Conservation (phyloP, 306 rosid species). For the Lotus japonicus region DNA sequence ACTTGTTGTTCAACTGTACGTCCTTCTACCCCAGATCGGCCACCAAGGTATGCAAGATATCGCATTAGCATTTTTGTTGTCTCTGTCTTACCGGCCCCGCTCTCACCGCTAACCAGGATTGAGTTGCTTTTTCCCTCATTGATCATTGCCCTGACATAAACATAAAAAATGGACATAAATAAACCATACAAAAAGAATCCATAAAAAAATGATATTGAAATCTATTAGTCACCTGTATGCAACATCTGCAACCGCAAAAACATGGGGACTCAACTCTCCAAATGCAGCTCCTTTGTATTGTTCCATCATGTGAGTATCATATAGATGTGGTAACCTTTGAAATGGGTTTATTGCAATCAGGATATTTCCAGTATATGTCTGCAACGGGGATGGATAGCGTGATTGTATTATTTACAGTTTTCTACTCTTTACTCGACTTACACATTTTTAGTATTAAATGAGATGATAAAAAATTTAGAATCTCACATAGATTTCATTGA, state of each 20-base stretch:
- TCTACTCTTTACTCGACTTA: constrained; percentile 10
- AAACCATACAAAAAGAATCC: constrained; percentile 1
- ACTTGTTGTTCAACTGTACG: constrained; percentile 99
- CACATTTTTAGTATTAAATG: constrained; percentile 9
- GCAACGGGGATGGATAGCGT: constrained; percentile 34
- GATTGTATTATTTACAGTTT: constrained; percentile 17
- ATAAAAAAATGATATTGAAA: background rate
- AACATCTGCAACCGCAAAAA: constrained; percentile 98
- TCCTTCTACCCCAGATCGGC: constrained; percentile 99
- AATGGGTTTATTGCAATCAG: constrained; percentile 97
- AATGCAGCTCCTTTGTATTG: constrained; percentile 95
- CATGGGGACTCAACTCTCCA: constrained; percentile 99
- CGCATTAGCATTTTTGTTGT: constrained; percentile 99
- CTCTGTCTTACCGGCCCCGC: constrained; percentile 99
- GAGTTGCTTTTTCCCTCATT: constrained; percentile 99
- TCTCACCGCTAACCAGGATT: constrained; percentile 97
- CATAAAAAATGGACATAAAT: constrained; percentile 22
- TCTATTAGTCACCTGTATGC: constrained; percentile 72
- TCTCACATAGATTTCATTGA: constrained; percentile 95
- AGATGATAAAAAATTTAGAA: constrained; percentile 6
- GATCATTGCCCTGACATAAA: constrained; percentile 77
- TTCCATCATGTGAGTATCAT: constrained; percentile 98
- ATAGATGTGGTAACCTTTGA: constrained; percentile 95
- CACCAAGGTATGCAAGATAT: constrained; percentile 97
- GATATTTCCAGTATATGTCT: constrained; percentile 99